Conservation (phyloP, 495 filamentous ascomycete species). For the Neurospora pannonica region DNA sequence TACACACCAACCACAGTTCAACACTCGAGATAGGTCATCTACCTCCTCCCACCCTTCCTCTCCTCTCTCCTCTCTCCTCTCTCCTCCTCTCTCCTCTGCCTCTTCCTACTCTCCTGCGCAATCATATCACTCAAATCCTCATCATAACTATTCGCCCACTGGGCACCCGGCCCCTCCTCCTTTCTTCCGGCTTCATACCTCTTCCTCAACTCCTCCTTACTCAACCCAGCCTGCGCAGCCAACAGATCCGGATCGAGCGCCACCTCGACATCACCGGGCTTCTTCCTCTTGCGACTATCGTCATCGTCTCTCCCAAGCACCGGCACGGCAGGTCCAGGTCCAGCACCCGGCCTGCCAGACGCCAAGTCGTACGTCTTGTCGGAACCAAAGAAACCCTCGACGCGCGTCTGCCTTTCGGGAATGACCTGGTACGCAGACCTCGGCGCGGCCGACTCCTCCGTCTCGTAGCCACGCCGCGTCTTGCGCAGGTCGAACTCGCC, state of each 20-base stretch:
- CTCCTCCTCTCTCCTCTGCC: constrained; percentile 79
- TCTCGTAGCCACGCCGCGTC: constrained; percentile 74
- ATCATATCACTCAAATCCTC: constrained; percentile 97
- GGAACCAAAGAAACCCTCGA: constrained; percentile 91
- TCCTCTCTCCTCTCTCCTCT: constrained; percentile 47
- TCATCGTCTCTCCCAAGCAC: constrained; percentile 77
- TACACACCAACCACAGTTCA: not conserved
- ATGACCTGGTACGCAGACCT: constrained; percentile 81
- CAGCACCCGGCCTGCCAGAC: constrained; percentile 21
- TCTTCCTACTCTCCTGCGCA: constrained; percentile 81
- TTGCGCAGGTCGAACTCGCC: constrained; percentile 92
- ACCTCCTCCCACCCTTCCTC: constrained; percentile 21
- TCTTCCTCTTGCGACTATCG: constrained; percentile 71
- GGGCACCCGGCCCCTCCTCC: constrained; percentile 53
- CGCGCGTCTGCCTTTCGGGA: constrained; percentile 71
- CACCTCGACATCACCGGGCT: constrained; percentile 90
- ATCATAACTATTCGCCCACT: constrained; percentile 60
- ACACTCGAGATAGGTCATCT: not conserved
- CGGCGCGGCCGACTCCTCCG: constrained; percentile 62
- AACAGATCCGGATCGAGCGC: constrained; percentile 77
- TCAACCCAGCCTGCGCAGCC: constrained; percentile 59
- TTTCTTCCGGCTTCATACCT: constrained; percentile 70
- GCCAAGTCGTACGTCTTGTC: constrained; percentile 84
- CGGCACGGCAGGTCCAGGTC: constrained; percentile 14
- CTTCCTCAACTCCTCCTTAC: constrained; percentile 44